phyloP scores from a whole-genome alignment of 176 grass and related monocot species.

The Oryza officinalis region DNA sequence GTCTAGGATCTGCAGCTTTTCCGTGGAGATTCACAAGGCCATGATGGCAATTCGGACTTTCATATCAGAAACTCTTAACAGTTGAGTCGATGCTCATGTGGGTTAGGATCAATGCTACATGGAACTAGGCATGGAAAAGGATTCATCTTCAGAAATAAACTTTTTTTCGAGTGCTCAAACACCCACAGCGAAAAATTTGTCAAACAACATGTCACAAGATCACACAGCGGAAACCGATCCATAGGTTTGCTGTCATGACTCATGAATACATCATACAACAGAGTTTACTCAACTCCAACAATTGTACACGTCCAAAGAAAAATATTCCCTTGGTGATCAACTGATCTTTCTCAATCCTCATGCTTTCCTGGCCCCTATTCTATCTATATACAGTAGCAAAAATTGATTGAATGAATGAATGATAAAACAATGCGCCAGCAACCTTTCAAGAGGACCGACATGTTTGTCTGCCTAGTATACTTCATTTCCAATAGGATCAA shows the following conservation, averaged over 20 bases:
- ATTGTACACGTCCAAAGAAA: slow-evolving; percentile 3
- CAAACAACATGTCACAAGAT: background rate
- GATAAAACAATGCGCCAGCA: background rate
- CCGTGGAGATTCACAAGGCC: too few species aligned
- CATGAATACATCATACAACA: slow-evolving; percentile 19
- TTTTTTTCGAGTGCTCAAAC: background rate
- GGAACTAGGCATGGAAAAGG: too few species aligned
- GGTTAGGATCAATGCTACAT: too few species aligned
- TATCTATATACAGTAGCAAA: slow-evolving; percentile 16
- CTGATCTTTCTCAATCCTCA: background rate
- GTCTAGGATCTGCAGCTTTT: too few species aligned
- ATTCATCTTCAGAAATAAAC: too few species aligned
- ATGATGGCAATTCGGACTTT: too few species aligned
- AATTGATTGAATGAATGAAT: slow-evolving; percentile 29
- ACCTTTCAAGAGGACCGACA: background rate
- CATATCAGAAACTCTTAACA: too few species aligned
- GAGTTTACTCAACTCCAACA: background rate
- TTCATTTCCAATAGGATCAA: background rate
- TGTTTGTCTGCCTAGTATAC: slow-evolving; percentile 30
- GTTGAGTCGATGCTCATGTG: too few species aligned
- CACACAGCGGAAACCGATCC: background rate
- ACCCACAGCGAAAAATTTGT: background rate
- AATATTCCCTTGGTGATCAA: background rate
- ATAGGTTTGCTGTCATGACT: background rate
- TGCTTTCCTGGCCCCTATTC: background rate